Percentiles rank a stretch among this genome's conserved stretches.
Conservation (phyloP, 176 grass and related monocot genomes). For the Tuctoria greenei region DNA sequence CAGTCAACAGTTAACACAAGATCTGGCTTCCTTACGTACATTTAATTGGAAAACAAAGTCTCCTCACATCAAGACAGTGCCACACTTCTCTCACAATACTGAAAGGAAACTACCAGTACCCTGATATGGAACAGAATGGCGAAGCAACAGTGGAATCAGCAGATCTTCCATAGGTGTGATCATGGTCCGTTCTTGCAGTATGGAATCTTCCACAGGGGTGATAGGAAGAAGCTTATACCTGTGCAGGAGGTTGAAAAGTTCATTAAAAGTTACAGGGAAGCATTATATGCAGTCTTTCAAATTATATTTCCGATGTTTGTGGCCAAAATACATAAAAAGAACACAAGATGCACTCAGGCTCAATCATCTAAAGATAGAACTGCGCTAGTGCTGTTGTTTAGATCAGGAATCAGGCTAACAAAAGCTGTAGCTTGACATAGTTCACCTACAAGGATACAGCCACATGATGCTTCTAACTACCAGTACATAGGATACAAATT, state of each 20-base stretch:
- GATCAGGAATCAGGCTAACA: neutral
- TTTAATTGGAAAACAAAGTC: neutral
- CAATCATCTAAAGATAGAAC: neutral
- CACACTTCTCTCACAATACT: neutral
- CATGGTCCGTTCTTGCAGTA: neutral
- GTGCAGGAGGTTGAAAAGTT: neutral
- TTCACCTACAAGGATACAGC: neutral
- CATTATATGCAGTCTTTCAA: neutral
- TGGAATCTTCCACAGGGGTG: constrained; percentile 26
- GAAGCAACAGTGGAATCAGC: neutral
- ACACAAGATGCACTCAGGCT: neutral
- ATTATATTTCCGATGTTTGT: neutral
- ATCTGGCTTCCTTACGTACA: constrained; percentile 31
- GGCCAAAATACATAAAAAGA: neutral
- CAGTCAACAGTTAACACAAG: constrained; percentile 26
- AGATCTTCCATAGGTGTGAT: constrained; percentile 4
- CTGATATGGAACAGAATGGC: neutral
- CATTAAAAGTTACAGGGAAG: neutral
- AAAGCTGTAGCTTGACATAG: neutral
- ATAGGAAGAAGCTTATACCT: constrained; percentile 35
- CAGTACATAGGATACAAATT: neutral
- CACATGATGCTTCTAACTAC: neutral
- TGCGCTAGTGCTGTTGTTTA: neutral
- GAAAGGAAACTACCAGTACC: constrained; percentile 17
- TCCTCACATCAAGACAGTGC: constrained; percentile 31